Evolutionary conservation across 2,329 filamentous ascomycete species (phyloP).

Genomic region (Nakataea oryzae): DNA sequence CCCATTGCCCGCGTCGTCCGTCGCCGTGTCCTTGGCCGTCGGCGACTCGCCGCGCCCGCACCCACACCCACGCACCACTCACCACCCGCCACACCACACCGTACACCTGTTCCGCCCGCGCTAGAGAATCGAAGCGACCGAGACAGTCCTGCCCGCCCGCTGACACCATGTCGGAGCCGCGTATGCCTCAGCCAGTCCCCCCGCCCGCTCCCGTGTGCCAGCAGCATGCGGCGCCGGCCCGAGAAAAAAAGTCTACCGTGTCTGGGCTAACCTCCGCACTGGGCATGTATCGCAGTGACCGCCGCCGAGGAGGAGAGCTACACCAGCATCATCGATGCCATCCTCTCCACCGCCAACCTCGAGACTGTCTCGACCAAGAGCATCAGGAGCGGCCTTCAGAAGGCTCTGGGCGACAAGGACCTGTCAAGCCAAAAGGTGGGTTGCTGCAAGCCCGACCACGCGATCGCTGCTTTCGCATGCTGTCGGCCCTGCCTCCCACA

Average conservation of each 20-base stretch:
- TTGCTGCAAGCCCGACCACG: not conserved
- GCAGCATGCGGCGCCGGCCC: not conserved
- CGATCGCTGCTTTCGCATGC: no score
- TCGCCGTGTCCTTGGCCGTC: not conserved
- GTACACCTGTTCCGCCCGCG: no score
- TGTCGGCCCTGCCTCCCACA: not conserved
- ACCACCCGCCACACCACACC: no score
- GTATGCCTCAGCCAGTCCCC: not conserved
- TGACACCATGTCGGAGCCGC: slow-evolving; percentile 2
- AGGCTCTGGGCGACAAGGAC: slow-evolving; percentile 43
- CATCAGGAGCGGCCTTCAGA: slow-evolving; percentile 46
- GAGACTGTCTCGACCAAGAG: slow-evolving; percentile 55
- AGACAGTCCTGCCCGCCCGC: not conserved
- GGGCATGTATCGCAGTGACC: slow-evolving; percentile 26
- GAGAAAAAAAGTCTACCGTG: not conserved
- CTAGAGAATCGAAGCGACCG: not conserved
- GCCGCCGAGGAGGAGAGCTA: slow-evolving; percentile 39
- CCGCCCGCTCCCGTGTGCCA: no score
- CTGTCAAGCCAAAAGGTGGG: slow-evolving; percentile 47
- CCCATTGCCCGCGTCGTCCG: not conserved
- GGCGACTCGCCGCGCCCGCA: not conserved
- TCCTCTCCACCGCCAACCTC: slow-evolving; percentile 46
- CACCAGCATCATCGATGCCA: slow-evolving; percentile 48
- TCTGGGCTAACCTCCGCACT: slow-evolving; percentile 1
- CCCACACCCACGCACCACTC: not conserved